phyloP scores from a whole-genome alignment of 305 asterid species.

The Fraxinus angustifolia region DNA sequence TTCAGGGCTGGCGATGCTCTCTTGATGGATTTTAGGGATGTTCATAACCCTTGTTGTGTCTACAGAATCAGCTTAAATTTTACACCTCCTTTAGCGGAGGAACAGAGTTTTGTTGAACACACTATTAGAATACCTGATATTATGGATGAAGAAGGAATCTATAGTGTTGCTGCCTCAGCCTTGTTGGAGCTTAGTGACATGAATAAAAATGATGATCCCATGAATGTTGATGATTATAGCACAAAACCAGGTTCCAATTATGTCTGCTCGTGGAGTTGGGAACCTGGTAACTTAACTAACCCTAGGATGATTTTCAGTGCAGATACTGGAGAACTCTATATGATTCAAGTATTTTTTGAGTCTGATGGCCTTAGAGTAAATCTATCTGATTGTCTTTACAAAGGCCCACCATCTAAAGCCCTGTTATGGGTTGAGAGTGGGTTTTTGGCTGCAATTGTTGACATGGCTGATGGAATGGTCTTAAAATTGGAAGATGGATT shows the following conservation, averaged over 20 bases:
- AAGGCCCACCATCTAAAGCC: slow-evolving; percentile 65
- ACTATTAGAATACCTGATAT: slow-evolving; percentile 65
- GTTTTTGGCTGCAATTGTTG: slow-evolving; percentile 72
- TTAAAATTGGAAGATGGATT: slow-evolving; percentile 70
- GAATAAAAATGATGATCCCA: slow-evolving; percentile 73
- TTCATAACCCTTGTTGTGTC: slow-evolving; percentile 56
- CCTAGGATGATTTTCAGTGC: slow-evolving; percentile 77
- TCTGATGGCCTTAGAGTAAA: slow-evolving; percentile 56
- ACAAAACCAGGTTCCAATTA: slow-evolving; percentile 64
- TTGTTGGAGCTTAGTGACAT: slow-evolving; percentile 89
- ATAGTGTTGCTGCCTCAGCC: slow-evolving; percentile 93
- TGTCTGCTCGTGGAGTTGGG: slow-evolving; percentile 97
- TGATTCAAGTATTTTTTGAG: slow-evolving; percentile 65
- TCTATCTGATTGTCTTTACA: slow-evolving; percentile 81
- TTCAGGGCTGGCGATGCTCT: slow-evolving; percentile 89
- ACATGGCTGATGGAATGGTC: slow-evolving; percentile 96
- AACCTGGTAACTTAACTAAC: slow-evolving; percentile 49
- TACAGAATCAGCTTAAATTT: slow-evolving; percentile 66
- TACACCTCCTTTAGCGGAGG: slow-evolving; percentile 53
- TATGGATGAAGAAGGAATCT: slow-evolving; percentile 80
- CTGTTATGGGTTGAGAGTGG: slow-evolving; percentile 85
- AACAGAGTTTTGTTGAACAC: slow-evolving; percentile 46
- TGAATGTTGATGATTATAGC: slow-evolving; percentile 73
- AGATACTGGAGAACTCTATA: slow-evolving; percentile 82
- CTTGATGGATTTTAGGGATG: slow-evolving; percentile 84